Evolutionary conservation across 2,329 filamentous ascomycete genomes (phyloP), one percentile per base, ranked within the genome.

Genomic region (Botrytis fragariae): DNA sequence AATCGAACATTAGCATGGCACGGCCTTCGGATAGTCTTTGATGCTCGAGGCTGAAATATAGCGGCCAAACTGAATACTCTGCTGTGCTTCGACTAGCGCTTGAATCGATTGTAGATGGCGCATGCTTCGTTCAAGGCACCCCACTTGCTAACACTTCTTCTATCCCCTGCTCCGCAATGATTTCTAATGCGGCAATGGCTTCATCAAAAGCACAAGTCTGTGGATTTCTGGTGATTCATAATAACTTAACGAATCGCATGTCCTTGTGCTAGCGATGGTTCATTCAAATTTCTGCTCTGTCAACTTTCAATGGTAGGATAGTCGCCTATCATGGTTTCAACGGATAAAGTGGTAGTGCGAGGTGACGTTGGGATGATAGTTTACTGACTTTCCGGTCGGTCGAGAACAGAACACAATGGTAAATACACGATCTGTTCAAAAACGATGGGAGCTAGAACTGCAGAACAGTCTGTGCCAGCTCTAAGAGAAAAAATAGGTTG

Each of bases 251-350:
- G 2, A 61, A 39, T 61, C 10, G 9, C 59, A n/a, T 61, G 14
- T 39, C n/a, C 22, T 65, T 65, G 20, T 45, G 3, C 62, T 16
- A 14, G 62, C 72, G 42, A 72, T 72, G 44, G 51, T 74, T 72
- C 62, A 69, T 70, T 69, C 64, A 73, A 57, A 62, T 63, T 57
- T 51, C 64, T 69, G 64, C 39, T 16, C 51, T 51, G 25, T 69
- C 54, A 69, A 73, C 69, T 71, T 71, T 51, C n/a, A 20, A 51
- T n/a, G 57, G n/a, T 51, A 51, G 69, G n/a, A n/a, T 45, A 16
- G 20, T 7, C n/a, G 42, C 42, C 9, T 67, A 29, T 18, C n/a
- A 65, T 65, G 29, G 25, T 65, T n/a, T 45, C 62, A 32, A 65
- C 44, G 44, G 44, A 8, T 22, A 48, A 10, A 48, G 20, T 0